Percentiles rank a stretch among this genome's conserved stretches.
Evolutionary conservation across 2,329 filamentous ascomycete species (phyloP).

Genomic region (Stenocarpella maydis): DNA sequence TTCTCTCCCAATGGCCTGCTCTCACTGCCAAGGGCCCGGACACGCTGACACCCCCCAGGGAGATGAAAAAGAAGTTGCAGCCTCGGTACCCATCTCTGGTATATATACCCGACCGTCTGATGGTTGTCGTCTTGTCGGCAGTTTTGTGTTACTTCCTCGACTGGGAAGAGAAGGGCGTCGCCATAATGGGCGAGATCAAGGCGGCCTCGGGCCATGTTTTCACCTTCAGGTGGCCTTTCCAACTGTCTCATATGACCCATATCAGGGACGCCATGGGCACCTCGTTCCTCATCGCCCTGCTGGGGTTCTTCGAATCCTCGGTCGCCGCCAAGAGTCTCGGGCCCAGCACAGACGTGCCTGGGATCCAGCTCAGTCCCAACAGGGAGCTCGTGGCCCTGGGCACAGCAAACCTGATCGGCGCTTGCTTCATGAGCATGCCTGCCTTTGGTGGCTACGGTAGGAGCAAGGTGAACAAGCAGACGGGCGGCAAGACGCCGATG

Average conservation of each 20-base stretch:
- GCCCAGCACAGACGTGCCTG: constrained; percentile 73
- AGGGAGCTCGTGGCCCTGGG: constrained; percentile 92
- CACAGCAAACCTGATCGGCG: constrained; percentile 87
- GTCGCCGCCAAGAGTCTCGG: constrained; percentile 93
- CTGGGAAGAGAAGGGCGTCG: constrained; percentile 83
- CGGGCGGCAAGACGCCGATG: constrained; percentile 92
- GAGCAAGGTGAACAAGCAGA: constrained; percentile 93
- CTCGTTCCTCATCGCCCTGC: constrained; percentile 88
- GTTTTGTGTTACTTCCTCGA: constrained; percentile 78
- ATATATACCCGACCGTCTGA: constrained; percentile 89
- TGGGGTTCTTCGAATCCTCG: constrained; percentile 98
- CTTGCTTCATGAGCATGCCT: constrained; percentile 90
- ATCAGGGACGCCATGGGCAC: constrained; percentile 89
- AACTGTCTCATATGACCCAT: constrained; percentile 77
- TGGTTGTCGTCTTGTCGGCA: constrained; percentile 86
- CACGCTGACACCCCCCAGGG: constrained; percentile 55
- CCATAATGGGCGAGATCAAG: constrained; percentile 83
- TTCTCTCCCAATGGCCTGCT: background rate
- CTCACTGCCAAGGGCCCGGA: background rate
- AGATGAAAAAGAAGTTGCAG: constrained; percentile 82
- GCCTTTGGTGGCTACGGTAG: constrained; percentile 96
- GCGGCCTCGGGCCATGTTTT: constrained; percentile 76
- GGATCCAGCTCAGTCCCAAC: constrained; percentile 87
- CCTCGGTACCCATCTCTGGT: constrained; percentile 81
- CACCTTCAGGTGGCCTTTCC: constrained; percentile 86